Evolutionary conservation across 2,329 filamentous ascomycete species (phyloP).

Genomic region (Ceratocystiopsis minuta): DNA sequence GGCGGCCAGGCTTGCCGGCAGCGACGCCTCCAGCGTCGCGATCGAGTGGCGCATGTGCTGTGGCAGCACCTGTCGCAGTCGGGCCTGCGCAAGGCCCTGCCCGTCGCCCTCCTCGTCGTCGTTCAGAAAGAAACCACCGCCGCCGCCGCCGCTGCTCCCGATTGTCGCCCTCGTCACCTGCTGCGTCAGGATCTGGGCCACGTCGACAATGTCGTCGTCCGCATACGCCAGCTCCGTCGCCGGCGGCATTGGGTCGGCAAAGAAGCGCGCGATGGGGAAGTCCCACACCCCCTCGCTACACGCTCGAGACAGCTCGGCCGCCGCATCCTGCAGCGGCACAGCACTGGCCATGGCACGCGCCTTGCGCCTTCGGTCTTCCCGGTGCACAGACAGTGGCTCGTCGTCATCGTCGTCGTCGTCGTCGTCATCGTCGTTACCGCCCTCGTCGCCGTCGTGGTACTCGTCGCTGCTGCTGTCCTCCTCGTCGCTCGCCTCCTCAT

Average conservation of each 20-base stretch:
- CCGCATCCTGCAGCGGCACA: conserved; percentile 25
- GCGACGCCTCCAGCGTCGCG: conserved; percentile 26
- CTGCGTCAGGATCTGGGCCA: conserved; percentile 55
- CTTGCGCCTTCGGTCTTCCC: conserved; percentile 24
- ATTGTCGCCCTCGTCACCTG: conserved; percentile 31
- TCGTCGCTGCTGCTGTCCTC: neutral
- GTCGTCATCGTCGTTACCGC: conserved; percentile 19
- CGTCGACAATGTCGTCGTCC: conserved; percentile 44
- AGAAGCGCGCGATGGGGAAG: conserved; percentile 33
- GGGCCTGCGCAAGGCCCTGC: conserved; percentile 6
- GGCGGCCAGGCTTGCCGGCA: conserved; percentile 26
- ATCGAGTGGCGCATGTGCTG: conserved; percentile 28
- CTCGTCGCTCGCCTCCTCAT: too few species aligned
- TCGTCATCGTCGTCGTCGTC: conserved; percentile 39
- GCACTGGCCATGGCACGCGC: conserved; percentile 17
- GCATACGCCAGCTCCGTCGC: conserved; percentile 25
- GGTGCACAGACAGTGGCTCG: conserved; percentile 31
- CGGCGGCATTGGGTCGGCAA: conserved; percentile 39
- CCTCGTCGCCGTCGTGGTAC: neutral
- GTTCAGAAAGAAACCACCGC: too few species aligned
- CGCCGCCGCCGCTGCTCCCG: conserved; percentile 1
- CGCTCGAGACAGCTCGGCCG: conserved; percentile 30
- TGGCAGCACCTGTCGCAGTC: conserved; percentile 24
- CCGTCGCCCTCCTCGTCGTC: conserved; percentile 20
- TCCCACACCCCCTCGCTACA: conserved; percentile 30